These are phyloP conservation scores for Paxillus rubicundulus DNA, from an alignment of 768 basidiomycete genomes.

Conservation along the genomic window DNA sequence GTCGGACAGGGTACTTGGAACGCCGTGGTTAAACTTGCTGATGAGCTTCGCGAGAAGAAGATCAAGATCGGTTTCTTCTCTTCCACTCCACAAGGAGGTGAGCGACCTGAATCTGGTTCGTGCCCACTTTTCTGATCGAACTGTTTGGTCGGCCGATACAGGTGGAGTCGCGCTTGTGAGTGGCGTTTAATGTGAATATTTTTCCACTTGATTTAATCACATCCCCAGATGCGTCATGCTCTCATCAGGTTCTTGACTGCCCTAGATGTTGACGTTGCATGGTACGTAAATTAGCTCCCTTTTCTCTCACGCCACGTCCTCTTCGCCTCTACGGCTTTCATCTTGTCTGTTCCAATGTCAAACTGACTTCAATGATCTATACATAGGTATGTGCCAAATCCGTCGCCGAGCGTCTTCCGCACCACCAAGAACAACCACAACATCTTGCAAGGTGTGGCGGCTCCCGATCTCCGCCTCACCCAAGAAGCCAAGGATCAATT, in stretches of 20 bases:
- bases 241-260: conserved; percentile 80
- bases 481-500: conserved; percentile 77
- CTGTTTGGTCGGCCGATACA: conserved; percentile 29
- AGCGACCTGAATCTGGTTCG: conserved; percentile 20
- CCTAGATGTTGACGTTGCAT: conserved; percentile 78
- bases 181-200: conserved; percentile 23
- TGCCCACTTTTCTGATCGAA: conserved; percentile 24
- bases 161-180: conserved; percentile 91
- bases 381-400: conserved; percentile 84
- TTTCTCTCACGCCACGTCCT: conserved; percentile 2
- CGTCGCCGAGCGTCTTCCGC: conserved; percentile 85
- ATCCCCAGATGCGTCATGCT: conserved; percentile 83
- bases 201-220: conserved; percentile 11
- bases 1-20: conserved; percentile 78
- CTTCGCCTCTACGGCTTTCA: conserved; percentile 1
- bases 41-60: conserved; percentile 82
- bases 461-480: conserved; percentile 72
- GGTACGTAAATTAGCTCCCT: conserved; percentile 48
- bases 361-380: conserved; percentile 4
- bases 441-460: conserved; percentile 89
- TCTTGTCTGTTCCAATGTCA: neutral
- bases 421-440: conserved; percentile 96
- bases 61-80: conserved; percentile 93
- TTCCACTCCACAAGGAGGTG: conserved; percentile 92
- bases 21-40: conserved; percentile 75